Percentiles rank a stretch among this genome's conserved stretches.
Conservation (phyloP, 1,284 basidiomycete genomes). For the Phylloboletellus chloephorus region DNA sequence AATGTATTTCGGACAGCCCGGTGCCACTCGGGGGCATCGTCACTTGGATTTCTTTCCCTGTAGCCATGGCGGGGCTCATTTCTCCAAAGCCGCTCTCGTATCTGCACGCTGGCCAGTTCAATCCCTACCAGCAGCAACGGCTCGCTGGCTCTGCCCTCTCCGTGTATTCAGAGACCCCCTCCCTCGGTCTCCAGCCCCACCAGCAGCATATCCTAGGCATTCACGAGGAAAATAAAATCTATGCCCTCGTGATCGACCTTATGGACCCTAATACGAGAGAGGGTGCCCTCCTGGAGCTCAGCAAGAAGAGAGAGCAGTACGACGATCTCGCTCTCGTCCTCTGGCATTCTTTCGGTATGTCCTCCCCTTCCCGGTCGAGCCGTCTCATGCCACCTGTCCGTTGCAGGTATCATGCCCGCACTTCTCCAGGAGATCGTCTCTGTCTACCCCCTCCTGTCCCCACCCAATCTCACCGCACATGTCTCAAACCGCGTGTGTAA, state of each 20-base stretch:
- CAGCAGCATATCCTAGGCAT: constrained; percentile 36
- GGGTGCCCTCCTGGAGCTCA: constrained; percentile 86
- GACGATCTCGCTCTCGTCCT: constrained; percentile 96
- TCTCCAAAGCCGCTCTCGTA: constrained; percentile 63
- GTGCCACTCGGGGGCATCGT: constrained; percentile 3
- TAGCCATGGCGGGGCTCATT: constrained; percentile 51
- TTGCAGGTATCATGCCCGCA: constrained; percentile 93
- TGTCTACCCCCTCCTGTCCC: constrained; percentile 94
- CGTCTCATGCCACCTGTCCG: constrained; percentile 1
- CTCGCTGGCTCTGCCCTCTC: constrained; percentile 26
- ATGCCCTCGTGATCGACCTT: constrained; percentile 75
- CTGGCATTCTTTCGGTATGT: constrained; percentile 97
- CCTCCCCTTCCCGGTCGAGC: not conserved
- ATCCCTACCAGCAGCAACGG: constrained; percentile 44
- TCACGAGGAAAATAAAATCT: constrained; percentile 79
- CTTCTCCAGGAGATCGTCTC: constrained; percentile 97
- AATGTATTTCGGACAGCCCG: constrained; percentile 12
- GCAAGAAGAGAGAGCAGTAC: constrained; percentile 99
- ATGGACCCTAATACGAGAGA: constrained; percentile 81
- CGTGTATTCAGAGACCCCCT: constrained; percentile 50
- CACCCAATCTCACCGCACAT: constrained; percentile 94
- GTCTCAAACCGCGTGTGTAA: constrained; percentile 99
- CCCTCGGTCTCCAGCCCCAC: constrained; percentile 45
- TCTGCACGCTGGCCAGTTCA: constrained; percentile 48
- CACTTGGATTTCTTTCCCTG: constrained; percentile 8